Percentiles rank a stretch among this genome's conserved stretches.
phyloP scores from a whole-genome alignment of 140 eudicot genomes.

The Ambrosia hybrid region DNA sequence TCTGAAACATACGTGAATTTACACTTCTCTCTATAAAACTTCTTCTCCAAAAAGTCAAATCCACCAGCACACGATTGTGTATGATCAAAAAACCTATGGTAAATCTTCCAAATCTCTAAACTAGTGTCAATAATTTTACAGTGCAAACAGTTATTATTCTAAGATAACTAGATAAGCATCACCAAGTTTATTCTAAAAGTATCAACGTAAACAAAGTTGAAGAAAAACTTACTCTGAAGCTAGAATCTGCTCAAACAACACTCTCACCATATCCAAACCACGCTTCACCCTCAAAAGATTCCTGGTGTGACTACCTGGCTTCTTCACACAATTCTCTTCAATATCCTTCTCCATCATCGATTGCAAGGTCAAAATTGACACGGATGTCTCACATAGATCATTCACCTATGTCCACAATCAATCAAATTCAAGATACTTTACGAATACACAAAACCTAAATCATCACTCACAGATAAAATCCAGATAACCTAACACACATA shows the following conservation, averaged over 20 bases:
- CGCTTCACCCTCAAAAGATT: conserved; percentile 90
- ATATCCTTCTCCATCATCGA: conserved; percentile 70
- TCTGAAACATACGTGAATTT: neutral
- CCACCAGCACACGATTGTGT: neutral
- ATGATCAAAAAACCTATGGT: neutral
- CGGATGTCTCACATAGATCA: conserved; percentile 77
- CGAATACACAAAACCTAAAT: neutral
- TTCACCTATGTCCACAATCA: conserved; percentile 47
- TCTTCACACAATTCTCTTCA: conserved; percentile 56
- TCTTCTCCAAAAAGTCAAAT: too few species aligned
- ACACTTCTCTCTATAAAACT: neutral
- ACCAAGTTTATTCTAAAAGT: neutral
- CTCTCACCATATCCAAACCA: conserved; percentile 88
- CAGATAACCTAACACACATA: conserved; percentile 5
- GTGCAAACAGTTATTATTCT: neutral
- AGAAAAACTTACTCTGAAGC: conserved; percentile 56
- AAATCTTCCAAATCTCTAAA: neutral
- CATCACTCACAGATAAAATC: neutral
- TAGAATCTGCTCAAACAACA: conserved; percentile 75
- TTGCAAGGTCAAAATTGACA: conserved; percentile 51
- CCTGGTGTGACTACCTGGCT: conserved; percentile 82
- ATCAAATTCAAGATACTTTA: neutral
- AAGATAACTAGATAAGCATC: neutral
- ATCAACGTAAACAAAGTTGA: neutral
- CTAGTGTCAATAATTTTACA: neutral